These are phyloP conservation scores for Aphanoascus verrucosus DNA, from an alignment of 2,329 filamentous ascomycete species.

Conservation along the genomic window DNA sequence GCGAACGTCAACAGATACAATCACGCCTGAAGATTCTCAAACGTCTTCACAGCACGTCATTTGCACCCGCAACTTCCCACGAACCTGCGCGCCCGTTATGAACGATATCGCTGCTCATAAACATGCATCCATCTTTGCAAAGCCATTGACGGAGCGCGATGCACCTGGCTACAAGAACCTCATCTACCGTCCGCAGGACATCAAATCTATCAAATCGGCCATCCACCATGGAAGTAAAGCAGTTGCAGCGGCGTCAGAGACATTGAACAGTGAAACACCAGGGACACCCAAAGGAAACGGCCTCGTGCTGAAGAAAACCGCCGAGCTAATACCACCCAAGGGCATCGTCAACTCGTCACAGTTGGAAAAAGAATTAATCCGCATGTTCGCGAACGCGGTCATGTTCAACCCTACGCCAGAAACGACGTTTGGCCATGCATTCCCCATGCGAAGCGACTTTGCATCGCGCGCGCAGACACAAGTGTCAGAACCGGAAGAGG, in stretches of 20 bases:
- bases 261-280: slow-evolving; percentile 54
- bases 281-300: slow-evolving; percentile 33
- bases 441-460: slow-evolving; percentile 42
- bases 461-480: slow-evolving; percentile 30
- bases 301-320: slow-evolving; percentile 45
- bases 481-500: slow-evolving; percentile 59
- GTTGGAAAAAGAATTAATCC: slow-evolving; percentile 81
- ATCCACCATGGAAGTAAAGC: slow-evolving; percentile 44
- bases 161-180: slow-evolving; percentile 66
- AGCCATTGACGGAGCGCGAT: slow-evolving; percentile 61
- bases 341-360: slow-evolving; percentile 90
- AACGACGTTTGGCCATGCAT: slow-evolving; percentile 55
- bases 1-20: slow-evolving; percentile 27
- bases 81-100: slow-evolving; percentile 60
- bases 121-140: slow-evolving; percentile 68
- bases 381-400: slow-evolving; percentile 95
- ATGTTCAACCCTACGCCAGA: slow-evolving; percentile 92
- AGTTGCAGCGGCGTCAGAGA: slow-evolving; percentile 38
- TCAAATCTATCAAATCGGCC: slow-evolving; percentile 65
- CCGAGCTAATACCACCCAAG: slow-evolving; percentile 72
- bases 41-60: slow-evolving; percentile 30
- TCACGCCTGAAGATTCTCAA: slow-evolving; percentile 16
- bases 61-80: slow-evolving; percentile 43
- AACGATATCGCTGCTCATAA: slow-evolving; percentile 69
- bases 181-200: slow-evolving; percentile 63